These are phyloP conservation scores for Aspergillus pseudotamarii DNA, from an alignment of 2,329 filamentous ascomycete genomes.

Conservation along the genomic window DNA sequence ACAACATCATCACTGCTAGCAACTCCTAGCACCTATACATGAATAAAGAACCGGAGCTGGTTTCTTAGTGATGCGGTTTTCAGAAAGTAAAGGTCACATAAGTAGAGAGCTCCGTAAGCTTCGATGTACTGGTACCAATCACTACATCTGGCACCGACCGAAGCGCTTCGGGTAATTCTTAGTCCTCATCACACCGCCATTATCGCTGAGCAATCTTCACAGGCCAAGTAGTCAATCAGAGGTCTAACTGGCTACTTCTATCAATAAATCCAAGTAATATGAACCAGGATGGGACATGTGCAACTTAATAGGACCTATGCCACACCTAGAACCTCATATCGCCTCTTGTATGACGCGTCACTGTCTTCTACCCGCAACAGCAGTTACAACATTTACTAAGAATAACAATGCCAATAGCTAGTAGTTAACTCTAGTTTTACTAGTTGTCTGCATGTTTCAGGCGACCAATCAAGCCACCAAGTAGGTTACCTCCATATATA, in stretches of 20 bases:
- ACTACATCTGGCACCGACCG: too few relatives aligned
- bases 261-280: neutral
- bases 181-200: neutral
- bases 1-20: neutral
- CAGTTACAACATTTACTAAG: neutral
- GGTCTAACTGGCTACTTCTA: neutral
- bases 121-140: neutral
- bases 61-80: neutral
- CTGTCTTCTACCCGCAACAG: neutral
- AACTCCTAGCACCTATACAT: neutral
- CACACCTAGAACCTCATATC: neutral
- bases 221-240: neutral
- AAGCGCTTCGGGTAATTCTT: neutral
- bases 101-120: neutral
- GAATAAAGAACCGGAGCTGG: neutral
- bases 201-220: neutral
- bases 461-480: neutral
- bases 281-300: neutral
- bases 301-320: neutral
- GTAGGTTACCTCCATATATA: neutral
- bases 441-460: neutral
- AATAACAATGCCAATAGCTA: neutral
- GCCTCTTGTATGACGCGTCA: neutral
- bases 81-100: neutral
- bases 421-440: neutral